Evolutionary conservation across 148 eudicot species (phyloP).

Genomic region (Rhododendron molle): DNA sequence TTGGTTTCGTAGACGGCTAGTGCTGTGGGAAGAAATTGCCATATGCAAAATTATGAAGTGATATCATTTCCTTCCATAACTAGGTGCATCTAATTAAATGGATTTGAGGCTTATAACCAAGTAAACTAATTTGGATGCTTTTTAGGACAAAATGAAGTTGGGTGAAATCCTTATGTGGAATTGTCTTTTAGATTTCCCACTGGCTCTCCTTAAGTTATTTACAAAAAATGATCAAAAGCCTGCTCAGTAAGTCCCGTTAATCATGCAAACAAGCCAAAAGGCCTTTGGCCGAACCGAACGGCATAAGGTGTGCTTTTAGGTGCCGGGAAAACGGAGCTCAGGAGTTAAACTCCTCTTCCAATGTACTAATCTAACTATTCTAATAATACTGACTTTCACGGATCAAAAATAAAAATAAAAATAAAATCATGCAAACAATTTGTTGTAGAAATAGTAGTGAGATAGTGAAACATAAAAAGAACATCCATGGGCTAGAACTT

Average conservation of each 20-base stretch:
- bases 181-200: not conserved
- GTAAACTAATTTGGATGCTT: not conserved
- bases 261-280: not conserved
- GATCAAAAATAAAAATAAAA: too few relatives aligned
- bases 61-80: not conserved
- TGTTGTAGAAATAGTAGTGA: conserved; percentile 6
- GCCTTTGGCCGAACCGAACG: too few relatives aligned
- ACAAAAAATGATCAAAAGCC: not conserved
- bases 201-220: not conserved
- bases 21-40: not conserved
- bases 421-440: not conserved
- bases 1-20: not conserved
- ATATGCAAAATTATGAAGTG: not conserved
- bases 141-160: not conserved
- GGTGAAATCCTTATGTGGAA: not conserved
- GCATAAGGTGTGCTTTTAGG: too few relatives aligned
- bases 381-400: too few relatives aligned
- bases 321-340: too few relatives aligned
- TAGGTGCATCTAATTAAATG: not conserved
- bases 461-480: not conserved
- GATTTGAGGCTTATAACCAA: not conserved
- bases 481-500: not conserved
- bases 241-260: not conserved
- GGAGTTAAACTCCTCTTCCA: too few relatives aligned
- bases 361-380: too few relatives aligned